Percentiles rank a stretch among this genome's conserved stretches.
These are phyloP conservation scores for Mycena floridula DNA, from an alignment of 768 basidiomycete genomes.

Conservation along the genomic window DNA sequence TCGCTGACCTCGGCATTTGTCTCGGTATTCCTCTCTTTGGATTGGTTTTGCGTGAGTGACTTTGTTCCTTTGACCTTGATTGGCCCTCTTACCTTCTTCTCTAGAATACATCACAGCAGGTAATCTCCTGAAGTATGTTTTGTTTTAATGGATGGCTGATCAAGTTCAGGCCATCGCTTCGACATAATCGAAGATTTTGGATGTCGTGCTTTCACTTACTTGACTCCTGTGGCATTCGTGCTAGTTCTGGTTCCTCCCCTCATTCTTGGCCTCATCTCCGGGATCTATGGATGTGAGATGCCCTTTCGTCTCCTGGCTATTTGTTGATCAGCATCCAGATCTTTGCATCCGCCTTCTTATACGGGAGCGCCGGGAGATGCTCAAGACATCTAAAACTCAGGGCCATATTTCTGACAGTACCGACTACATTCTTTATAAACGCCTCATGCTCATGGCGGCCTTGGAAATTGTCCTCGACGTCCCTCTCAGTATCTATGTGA, in stretches of 20 bases:
- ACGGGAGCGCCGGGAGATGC: slow-evolving; percentile 28
- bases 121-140: no score
- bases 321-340: slow-evolving; percentile 8
- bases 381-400: slow-evolving; percentile 30
- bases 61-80: background rate
- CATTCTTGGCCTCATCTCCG: slow-evolving; percentile 33
- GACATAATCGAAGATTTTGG: slow-evolving; percentile 57
- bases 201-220: slow-evolving; percentile 45
- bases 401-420: no score
- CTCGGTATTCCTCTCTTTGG: slow-evolving; percentile 44
- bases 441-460: slow-evolving; percentile 48
- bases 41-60: slow-evolving; percentile 35
- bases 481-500: slow-evolving; percentile 32
- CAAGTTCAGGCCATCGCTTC: slow-evolving; percentile 55
- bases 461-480: slow-evolving; percentile 42
- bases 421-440: slow-evolving; percentile 46
- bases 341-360: slow-evolving; percentile 36
- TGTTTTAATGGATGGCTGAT: no score
- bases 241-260: slow-evolving; percentile 38
- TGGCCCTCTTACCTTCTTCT: slow-evolving; percentile 4
- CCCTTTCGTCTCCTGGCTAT: background rate
- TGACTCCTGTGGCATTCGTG: slow-evolving; percentile 36
- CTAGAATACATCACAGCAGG: slow-evolving; percentile 44
- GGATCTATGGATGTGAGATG: slow-evolving; percentile 24
- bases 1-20: slow-evolving; percentile 45